Evolutionary conservation across 2,329 filamentous ascomycete species (phyloP).

Genomic region (Fusarium robinianum): DNA sequence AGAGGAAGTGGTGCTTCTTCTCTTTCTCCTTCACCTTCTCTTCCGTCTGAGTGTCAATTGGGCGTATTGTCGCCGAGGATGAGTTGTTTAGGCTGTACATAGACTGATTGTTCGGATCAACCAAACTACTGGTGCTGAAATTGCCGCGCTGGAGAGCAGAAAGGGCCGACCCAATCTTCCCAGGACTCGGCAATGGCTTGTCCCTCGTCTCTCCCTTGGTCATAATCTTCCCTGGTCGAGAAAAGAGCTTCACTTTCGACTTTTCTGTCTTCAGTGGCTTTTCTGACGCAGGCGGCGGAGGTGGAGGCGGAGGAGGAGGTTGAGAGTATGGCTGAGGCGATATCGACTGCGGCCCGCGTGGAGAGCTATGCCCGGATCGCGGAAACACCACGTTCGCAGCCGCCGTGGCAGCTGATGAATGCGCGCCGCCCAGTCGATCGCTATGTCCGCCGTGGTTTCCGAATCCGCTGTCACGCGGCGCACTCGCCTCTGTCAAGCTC

Average conservation of each 20-base stretch:
- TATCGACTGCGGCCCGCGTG: slow-evolving; percentile 44
- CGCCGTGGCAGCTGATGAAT: slow-evolving; percentile 68
- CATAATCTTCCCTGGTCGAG: slow-evolving; percentile 74
- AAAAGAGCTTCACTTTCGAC: slow-evolving; percentile 81
- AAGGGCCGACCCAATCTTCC: slow-evolving; percentile 69
- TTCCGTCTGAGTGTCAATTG: slow-evolving; percentile 56
- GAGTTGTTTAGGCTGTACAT: slow-evolving; percentile 78
- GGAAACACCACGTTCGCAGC: slow-evolving; percentile 76
- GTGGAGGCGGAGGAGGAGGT: slow-evolving; percentile 45
- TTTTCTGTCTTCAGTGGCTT: slow-evolving; percentile 68
- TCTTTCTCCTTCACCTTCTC: slow-evolving; percentile 65
- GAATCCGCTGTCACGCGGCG: slow-evolving; percentile 61
- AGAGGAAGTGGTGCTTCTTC: slow-evolving; percentile 79
- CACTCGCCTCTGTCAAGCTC: slow-evolving; percentile 68
- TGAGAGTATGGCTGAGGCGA: slow-evolving; percentile 45
- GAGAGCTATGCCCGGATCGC: slow-evolving; percentile 61
- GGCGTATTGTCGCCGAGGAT: slow-evolving; percentile 76
- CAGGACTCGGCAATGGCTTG: slow-evolving; percentile 72
- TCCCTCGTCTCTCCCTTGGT: slow-evolving; percentile 70
- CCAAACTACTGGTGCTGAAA: slow-evolving; percentile 72
- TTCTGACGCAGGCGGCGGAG: slow-evolving; percentile 53
- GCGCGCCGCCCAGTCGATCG: slow-evolving; percentile 59
- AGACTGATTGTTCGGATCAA: slow-evolving; percentile 63
- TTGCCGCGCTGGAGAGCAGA: slow-evolving; percentile 68
- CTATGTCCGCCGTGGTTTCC: slow-evolving; percentile 52